A percentile compares a stretch with the other conserved stretches of the same genome.
Evolutionary conservation across 2,329 filamentous ascomycete species (phyloP).

Genomic region (Torrubiellomyces zombiae): DNA sequence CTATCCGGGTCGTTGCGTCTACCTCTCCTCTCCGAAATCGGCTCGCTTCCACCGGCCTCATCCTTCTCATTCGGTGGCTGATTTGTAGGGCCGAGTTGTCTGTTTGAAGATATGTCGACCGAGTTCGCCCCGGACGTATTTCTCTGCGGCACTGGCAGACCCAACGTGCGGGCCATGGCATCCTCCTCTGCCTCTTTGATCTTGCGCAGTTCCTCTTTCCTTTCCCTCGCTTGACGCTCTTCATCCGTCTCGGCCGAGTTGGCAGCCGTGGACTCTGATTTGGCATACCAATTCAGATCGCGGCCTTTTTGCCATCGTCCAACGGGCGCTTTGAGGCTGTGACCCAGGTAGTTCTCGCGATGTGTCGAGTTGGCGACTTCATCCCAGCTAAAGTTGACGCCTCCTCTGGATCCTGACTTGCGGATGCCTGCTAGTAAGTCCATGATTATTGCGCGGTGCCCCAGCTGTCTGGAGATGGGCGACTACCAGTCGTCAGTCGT

Average conservation of each 20-base stretch:
- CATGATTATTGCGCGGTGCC: conserved; percentile 38
- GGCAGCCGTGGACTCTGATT: conserved; percentile 26
- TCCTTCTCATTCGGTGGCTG: conserved; percentile 10
- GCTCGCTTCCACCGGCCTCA: conserved; percentile 11
- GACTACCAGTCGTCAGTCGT: too few species aligned
- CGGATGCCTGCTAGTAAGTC: conserved; percentile 86
- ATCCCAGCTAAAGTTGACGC: conserved; percentile 92
- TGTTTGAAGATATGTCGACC: conserved; percentile 37
- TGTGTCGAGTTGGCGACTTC: conserved; percentile 76
- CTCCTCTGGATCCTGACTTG: conserved; percentile 80
- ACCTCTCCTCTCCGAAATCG: conserved; percentile 12
- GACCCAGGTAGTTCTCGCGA: conserved; percentile 79
- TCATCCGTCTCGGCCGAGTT: conserved; percentile 40
- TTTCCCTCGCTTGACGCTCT: conserved; percentile 40
- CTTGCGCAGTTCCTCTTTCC: conserved; percentile 60
- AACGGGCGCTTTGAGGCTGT: conserved; percentile 81
- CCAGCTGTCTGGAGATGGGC: too few species aligned
- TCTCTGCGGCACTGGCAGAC: conserved; percentile 52
- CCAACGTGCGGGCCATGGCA: conserved; percentile 68
- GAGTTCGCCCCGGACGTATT: conserved; percentile 49
- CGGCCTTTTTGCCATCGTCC: conserved; percentile 79
- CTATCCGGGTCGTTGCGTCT: conserved; percentile 15
- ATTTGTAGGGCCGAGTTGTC: conserved; percentile 15
- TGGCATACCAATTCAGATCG: conserved; percentile 48
- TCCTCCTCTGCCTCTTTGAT: conserved; percentile 90